These are phyloP conservation scores for Umbelopsis sp. DNA, from an alignment of 192 early-diverging fungal genomes.

Conservation along the genomic window DNA sequence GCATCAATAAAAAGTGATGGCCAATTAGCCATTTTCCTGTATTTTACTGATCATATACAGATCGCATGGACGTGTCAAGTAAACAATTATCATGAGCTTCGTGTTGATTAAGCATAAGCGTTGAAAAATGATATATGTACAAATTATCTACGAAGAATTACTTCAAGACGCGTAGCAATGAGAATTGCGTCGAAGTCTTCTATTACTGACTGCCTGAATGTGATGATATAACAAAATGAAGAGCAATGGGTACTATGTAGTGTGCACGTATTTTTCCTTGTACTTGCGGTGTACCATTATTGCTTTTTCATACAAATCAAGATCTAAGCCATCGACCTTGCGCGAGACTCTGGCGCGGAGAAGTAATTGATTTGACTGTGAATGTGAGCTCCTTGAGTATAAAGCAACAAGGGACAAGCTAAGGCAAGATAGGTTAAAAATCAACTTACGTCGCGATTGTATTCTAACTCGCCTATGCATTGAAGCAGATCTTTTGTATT, in stretches of 20 bases:
- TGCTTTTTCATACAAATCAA: conserved; percentile 22
- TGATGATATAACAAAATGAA: neutral
- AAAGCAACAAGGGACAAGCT: neutral
- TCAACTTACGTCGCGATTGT: neutral
- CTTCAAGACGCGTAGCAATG: no score
- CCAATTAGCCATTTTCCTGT: no score
- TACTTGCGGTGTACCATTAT: neutral
- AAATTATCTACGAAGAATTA: no score
- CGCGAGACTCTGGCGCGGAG: neutral
- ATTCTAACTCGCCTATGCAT: conserved; percentile 26
- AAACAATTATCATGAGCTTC: no score
- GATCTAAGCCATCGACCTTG: conserved; percentile 14
- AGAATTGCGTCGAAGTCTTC: neutral
- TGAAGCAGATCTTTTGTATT: neutral
- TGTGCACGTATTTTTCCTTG: neutral
- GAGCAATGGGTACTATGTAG: neutral
- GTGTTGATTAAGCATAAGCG: no score
- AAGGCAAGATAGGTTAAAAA: no score
- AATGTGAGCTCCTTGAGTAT: neutral
- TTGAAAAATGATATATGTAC: no score
- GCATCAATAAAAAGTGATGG: no score
- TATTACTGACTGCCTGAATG: neutral
- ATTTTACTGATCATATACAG: no score
- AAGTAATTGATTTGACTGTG: neutral
- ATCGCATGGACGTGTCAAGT: no score